These are phyloP conservation scores for Chaetomiaceae sp. DNA, from an alignment of 2,329 filamentous ascomycete genomes.

Conservation along the genomic window DNA sequence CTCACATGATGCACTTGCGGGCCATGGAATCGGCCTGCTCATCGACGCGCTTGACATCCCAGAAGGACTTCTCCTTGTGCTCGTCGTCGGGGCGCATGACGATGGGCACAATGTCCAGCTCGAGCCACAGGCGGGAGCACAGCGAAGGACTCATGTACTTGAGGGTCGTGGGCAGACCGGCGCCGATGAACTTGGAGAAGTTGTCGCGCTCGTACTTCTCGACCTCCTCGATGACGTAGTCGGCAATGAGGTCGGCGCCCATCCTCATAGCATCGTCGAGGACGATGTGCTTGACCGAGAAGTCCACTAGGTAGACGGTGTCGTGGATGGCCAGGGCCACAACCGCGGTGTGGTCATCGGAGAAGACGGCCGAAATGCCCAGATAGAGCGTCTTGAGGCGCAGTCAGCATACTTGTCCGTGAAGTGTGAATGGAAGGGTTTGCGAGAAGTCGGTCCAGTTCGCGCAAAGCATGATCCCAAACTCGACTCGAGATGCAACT, in stretches of 20 bases:
- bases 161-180: conserved; percentile 61
- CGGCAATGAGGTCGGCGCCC: conserved; percentile 47
- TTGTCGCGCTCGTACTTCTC: conserved; percentile 59
- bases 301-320: conserved; percentile 70
- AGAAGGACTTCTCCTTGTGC: conserved; percentile 41
- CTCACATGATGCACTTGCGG: conserved; percentile 70
- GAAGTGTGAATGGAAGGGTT: background rate
- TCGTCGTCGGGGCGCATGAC: conserved; percentile 51
- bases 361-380: conserved; percentile 55
- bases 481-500: too few species aligned
- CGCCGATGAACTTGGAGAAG: conserved; percentile 69
- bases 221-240: conserved; percentile 56
- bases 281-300: conserved; percentile 56
- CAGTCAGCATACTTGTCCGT: background rate
- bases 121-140: conserved; percentile 68
- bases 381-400: conserved; percentile 52
- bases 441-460: background rate
- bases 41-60: conserved; percentile 60
- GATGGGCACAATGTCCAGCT: conserved; percentile 71
- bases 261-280: conserved; percentile 38
- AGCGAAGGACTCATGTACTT: conserved; percentile 59
- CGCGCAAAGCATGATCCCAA: too few species aligned
- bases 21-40: conserved; percentile 80
- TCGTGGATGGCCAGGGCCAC: conserved; percentile 69
- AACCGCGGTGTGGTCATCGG: conserved; percentile 48